phyloP scores from a whole-genome alignment of 139 green algal genomes.

The Chlamydomonas sp. region DNA sequence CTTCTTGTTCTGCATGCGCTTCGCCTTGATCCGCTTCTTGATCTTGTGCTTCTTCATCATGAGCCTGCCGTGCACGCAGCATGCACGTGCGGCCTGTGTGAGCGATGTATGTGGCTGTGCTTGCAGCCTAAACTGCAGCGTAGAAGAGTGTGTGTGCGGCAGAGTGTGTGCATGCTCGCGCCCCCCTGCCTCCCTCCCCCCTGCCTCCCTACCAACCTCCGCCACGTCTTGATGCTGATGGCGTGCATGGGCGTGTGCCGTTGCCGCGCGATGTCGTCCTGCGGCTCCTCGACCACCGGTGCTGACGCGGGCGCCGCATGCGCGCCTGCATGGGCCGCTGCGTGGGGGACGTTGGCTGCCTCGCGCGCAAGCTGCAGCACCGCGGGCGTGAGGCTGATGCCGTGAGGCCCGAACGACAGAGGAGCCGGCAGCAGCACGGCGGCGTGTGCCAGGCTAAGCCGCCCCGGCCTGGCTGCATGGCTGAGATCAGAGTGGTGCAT shows the following conservation, averaged over 20 bases:
- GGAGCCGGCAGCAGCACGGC: not conserved
- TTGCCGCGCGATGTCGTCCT: not conserved
- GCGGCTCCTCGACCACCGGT: not conserved
- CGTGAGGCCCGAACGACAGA: not conserved
- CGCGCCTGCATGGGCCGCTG: not conserved
- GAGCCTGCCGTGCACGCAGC: not conserved
- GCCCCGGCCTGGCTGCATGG: not conserved
- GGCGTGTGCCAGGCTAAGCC: not conserved
- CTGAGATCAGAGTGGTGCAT: not conserved
- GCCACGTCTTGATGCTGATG: not conserved
- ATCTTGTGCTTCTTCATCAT: slow-evolving; percentile 3
- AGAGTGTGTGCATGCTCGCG: not conserved
- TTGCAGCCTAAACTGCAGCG: too few relatives aligned
- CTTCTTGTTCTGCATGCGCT: not conserved
- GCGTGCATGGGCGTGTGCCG: not conserved
- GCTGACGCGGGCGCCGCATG: too few relatives aligned
- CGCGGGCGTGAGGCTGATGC: not conserved
- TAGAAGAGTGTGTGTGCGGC: not conserved
- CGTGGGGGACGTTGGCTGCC: not conserved
- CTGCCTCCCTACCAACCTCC: not conserved
- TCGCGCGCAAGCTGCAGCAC: not conserved
- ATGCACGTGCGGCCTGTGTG: too few relatives aligned
- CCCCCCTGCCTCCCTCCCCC: too few relatives aligned
- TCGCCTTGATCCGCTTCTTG: not conserved
- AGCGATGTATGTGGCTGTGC: too few relatives aligned